Evolutionary conservation across 2,329 filamentous ascomycete species (phyloP), one percentile per base, ranked within the genome.

Genomic region (Aspergillus sp.): DNA sequence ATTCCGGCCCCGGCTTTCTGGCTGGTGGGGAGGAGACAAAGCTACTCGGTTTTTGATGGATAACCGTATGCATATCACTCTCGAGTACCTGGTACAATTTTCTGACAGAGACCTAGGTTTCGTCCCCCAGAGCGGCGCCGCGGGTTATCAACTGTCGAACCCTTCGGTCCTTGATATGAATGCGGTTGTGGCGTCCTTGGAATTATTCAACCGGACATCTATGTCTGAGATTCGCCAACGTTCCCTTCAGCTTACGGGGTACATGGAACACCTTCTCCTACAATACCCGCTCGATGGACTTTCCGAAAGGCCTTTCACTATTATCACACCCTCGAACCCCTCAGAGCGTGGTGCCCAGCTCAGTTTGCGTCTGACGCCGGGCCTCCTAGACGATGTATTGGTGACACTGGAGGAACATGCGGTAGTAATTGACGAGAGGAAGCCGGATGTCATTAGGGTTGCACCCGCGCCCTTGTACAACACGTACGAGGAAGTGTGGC

Each of bases 21-120:
- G 92, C 23, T 96, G 92, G 92, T 96, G 93, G 84, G 92, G 92
- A 52, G 88, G 86, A 53, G 88, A 92, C 75, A 91, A 91, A 74
- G 75, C 78, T 49, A 86, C 85, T 35, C 82, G 92, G 14, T 96
- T 96, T 78, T 81, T 85, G 64, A 96, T 96, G 92, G 86, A 88
- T 56, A 93, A 91, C 74, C 79, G 76, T 72, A 70, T 21, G 67
- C 15, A 24, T 45, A 37, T 17, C 12, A 17, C 3, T 37, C 19
- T n/a, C 8, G 2, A 23, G 9, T 19, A 3, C 19, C 21, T 21
- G 27, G 37, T 9, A 19, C 14, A 3, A 12, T 31, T 23, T 39
- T 17, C 40, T 56, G 9, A 57, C 35, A 43, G 19, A 15, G n/a
- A 27, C 47, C 50, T 70, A 81, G 71, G 80, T 57, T 96, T 96